A percentile compares a stretch with the other conserved stretches of the same genome.
Conservation (phyloP, 2,329 filamentous ascomycete genomes). For the Pestalotiopsis sp. region DNA sequence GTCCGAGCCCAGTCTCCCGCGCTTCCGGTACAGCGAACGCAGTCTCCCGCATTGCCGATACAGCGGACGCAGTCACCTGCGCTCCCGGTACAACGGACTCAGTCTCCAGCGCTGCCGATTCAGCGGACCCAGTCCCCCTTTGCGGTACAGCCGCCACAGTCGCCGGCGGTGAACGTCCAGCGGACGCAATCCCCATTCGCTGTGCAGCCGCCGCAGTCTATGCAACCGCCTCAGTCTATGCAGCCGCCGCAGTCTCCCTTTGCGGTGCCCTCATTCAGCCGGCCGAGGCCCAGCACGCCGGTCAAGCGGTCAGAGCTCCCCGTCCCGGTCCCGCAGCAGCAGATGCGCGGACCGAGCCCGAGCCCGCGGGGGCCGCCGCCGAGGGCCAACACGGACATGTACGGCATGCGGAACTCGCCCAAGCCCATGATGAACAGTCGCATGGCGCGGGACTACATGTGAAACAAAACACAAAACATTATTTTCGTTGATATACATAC, state of each 20-base stretch:
- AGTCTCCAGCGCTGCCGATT: background rate
- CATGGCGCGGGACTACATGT: constrained; percentile 9
- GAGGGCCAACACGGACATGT: background rate
- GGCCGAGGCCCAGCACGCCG: constrained; percentile 15
- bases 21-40: background rate
- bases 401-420: constrained; percentile 8
- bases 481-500: too few relatives aligned
- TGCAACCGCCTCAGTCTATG: too few relatives aligned
- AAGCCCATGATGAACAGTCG: background rate
- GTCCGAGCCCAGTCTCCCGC: background rate
- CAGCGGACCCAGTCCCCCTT: background rate
- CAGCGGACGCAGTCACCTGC: background rate
- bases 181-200: background rate
- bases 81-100: background rate
- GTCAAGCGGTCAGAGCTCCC: constrained; percentile 14
- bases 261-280: constrained; percentile 16
- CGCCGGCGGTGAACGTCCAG: too few relatives aligned
- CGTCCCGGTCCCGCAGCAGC: background rate
- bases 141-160: background rate
- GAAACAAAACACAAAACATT: background rate
- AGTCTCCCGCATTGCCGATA: background rate
- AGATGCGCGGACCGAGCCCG: background rate
- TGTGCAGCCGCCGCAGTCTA: too few relatives aligned
- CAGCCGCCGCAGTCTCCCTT: constrained; percentile 8
- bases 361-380: constrained; percentile 4